Conservation (phyloP, 192 early-diverging fungal genomes). For the Coemansia sp. region DNA sequence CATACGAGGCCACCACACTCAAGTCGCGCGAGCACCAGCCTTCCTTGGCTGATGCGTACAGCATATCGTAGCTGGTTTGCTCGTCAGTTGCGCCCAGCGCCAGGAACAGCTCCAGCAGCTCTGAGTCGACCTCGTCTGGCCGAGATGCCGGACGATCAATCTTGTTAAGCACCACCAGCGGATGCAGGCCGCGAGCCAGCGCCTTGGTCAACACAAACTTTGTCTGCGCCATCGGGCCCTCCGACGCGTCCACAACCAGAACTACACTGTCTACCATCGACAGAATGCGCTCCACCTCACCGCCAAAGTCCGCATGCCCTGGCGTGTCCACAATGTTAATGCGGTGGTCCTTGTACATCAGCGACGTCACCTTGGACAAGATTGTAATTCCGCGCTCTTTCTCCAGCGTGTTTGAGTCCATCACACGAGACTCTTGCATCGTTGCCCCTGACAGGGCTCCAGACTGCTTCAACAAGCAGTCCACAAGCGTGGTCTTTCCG, state of each 20-base stretch:
- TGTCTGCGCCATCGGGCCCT: conserved; percentile 89
- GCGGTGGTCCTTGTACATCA: conserved; percentile 69
- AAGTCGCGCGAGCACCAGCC: conserved; percentile 72
- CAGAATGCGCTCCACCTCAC: conserved; percentile 83
- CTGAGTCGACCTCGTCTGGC: conserved; percentile 75
- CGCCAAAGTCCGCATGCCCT: conserved; percentile 69
- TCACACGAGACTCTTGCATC: conserved; percentile 69
- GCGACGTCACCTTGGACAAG: conserved; percentile 77
- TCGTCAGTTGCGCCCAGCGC: conserved; percentile 75
- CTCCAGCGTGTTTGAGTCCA: conserved; percentile 83
- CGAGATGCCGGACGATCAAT: conserved; percentile 75
- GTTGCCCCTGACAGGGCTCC: conserved; percentile 56
- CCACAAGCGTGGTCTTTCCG: conserved; percentile 75
- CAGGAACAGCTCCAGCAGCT: conserved; percentile 79
- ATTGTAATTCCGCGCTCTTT: conserved; percentile 90
- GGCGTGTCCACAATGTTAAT: conserved; percentile 91
- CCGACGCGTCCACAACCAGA: conserved; percentile 81
- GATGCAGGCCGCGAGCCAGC: conserved; percentile 64
- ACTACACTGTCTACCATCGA: conserved; percentile 88
- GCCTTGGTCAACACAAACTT: conserved; percentile 86
- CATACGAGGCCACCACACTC: conserved; percentile 26
- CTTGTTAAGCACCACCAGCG: conserved; percentile 84
- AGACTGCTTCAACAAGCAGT: conserved; percentile 62
- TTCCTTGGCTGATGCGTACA: conserved; percentile 81
- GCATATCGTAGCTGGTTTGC: conserved; percentile 75